Evolutionary conservation across 2,329 filamentous ascomycete genomes (phyloP), one percentile per base, ranked within the genome.

Genomic region (Parascedosporium putredinis): DNA sequence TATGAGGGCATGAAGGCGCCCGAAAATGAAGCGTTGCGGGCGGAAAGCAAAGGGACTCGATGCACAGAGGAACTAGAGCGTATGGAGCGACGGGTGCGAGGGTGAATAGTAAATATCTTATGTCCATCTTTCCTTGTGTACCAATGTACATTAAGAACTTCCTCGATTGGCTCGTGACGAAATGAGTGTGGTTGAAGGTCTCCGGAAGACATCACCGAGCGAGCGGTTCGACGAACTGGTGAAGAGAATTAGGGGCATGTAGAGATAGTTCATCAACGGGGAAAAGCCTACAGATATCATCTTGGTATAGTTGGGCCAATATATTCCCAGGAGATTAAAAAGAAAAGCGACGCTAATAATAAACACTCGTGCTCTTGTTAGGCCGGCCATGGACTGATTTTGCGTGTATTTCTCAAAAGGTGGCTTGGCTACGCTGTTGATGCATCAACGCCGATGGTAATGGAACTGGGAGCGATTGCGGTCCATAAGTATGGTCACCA

Each of bases 371-470:
- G 18, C 7, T 24, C 34, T 33, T 4, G 25, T n/a, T 25, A 62
- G 45, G 88, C 96, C 5, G 90, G 88, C 20, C 90, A 96, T 62
- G 90, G 90, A 0, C 90, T 95, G 67, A 91, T 95, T 51, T 69
- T 96, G 48, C 75, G 90, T n/a, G 87, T 87, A 0, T 88, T 96
- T 63, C 89, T 89, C 5, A 87, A 91, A 72, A 75, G 89, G 25
- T 96, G 90, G 90, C 76, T 83, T 0, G 79, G 81, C 0, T 85
- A 85, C 68, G 73, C 78, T 9, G 70, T 96, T 51, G 76, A 79
- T 50, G 83, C 88, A 46, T 88, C 85, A 6, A 85, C 88, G 34
- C 78, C 81, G 5, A 81, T 96, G 62, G 72, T 95, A 54, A 69
- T 96, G n/a, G 90, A 96, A 63, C 86, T 87, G 4, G 88, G 88